Evolutionary conservation across 768 basidiomycete genomes (phyloP).

Genomic region (Hericium rajendrae): DNA sequence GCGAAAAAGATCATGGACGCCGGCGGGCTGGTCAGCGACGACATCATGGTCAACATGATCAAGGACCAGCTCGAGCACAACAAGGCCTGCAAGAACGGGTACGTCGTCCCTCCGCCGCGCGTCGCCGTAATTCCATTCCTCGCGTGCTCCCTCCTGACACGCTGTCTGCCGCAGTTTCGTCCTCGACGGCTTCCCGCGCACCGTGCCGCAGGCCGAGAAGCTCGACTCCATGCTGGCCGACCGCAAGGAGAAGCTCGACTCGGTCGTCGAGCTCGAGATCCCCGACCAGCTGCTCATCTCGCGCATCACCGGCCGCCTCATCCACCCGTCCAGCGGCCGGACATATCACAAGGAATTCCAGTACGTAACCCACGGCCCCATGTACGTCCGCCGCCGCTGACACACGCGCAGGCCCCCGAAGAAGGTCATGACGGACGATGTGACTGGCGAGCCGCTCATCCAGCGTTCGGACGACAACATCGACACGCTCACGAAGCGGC

Average conservation of each 20-base stretch:
- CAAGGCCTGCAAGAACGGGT: constrained; percentile 92
- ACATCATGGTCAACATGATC: constrained; percentile 98
- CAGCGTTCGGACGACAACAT: constrained; percentile 98
- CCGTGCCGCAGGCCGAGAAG: constrained; percentile 93
- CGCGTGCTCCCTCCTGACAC: not conserved
- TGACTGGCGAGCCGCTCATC: constrained; percentile 90
- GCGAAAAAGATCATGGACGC: constrained; percentile 98
- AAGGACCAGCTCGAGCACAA: constrained; percentile 92
- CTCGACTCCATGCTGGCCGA: constrained; percentile 81
- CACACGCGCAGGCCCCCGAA: constrained; percentile 73
- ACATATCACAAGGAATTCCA: constrained; percentile 93
- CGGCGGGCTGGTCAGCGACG: constrained; percentile 91
- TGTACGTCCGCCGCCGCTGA: not conserved
- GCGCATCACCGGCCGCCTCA: constrained; percentile 91
- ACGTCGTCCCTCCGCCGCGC: constrained; percentile 23
- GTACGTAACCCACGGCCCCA: constrained; percentile 37
- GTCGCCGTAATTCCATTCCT: not conserved
- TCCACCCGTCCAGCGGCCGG: constrained; percentile 83
- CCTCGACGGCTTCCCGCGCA: constrained; percentile 98
- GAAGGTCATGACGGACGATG: constrained; percentile 88
- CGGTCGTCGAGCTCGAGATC: constrained; percentile 87
- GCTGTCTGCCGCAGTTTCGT: constrained; percentile 61
- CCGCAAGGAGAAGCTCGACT: constrained; percentile 83
- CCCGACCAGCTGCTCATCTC: constrained; percentile 94
- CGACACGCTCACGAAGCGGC: constrained; percentile 85